Evolutionary conservation across 495 filamentous ascomycete species (phyloP).

Genomic region (Darksidea phi): DNA sequence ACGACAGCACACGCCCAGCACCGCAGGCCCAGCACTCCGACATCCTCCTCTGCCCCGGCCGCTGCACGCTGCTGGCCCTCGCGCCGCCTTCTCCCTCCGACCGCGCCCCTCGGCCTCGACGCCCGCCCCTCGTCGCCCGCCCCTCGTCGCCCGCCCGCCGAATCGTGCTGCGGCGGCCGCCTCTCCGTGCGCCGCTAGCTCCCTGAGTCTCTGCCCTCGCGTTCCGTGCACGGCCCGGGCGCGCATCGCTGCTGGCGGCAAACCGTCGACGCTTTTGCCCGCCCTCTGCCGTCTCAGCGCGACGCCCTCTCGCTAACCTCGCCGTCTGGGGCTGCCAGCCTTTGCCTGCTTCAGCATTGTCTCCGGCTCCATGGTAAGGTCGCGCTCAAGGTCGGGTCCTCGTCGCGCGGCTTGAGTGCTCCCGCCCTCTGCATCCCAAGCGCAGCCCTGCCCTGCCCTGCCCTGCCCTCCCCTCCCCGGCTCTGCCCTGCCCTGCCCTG

Average conservation of each 20-base stretch:
- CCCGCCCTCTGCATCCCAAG: constrained; percentile 23
- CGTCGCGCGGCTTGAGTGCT: constrained; percentile 21
- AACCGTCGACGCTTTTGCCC: constrained; percentile 21
- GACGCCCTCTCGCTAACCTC: constrained; percentile 16
- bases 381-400: constrained; percentile 17
- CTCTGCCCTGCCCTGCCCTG: constrained; percentile 3
- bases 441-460: constrained; percentile 11
- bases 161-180: constrained; percentile 4
- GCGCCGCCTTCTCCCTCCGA: not conserved
- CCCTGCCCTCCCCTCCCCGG: constrained; percentile 19
- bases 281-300: constrained; percentile 12
- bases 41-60: too few species aligned
- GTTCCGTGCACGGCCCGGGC: constrained; percentile 2
- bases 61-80: not conserved
- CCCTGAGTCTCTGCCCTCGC: constrained; percentile 11
- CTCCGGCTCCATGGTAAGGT: constrained; percentile 38
- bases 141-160: too few species aligned
- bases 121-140: too few species aligned
- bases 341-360: constrained; percentile 25
- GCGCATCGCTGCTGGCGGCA: constrained; percentile 10
- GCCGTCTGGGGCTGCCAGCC: constrained; percentile 16
- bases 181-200: not conserved
- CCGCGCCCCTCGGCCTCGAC: not conserved
- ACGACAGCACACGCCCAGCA: too few species aligned
- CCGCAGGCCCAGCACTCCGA: too few species aligned